These are phyloP conservation scores for Exsudoporus floridanus DNA, from an alignment of 1,284 basidiomycete species.

Conservation along the genomic window DNA sequence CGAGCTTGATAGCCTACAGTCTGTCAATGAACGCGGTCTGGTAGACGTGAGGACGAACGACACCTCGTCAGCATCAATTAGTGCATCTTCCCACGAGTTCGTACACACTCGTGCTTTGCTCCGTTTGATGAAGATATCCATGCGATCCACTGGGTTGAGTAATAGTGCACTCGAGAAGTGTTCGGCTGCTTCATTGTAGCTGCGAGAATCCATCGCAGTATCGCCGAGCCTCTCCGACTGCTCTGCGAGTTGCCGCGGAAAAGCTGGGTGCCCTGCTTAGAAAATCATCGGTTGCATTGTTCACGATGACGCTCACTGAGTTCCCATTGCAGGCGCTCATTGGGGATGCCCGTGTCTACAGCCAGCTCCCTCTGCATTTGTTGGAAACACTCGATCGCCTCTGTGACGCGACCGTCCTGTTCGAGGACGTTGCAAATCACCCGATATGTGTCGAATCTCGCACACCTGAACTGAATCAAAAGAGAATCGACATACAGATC, in stretches of 20 bases:
- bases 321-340: background rate
- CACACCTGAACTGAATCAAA: slow-evolving; percentile 2
- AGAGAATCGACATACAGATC: background rate
- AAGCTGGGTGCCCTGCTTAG: background rate
- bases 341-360: background rate
- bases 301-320: background rate
- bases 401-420: background rate
- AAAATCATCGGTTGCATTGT: no score
- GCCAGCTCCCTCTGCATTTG: background rate
- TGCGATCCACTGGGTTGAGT: background rate
- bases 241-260: background rate
- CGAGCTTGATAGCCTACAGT: background rate
- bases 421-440: slow-evolving; percentile 9
- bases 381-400: background rate
- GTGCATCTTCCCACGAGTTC: background rate
- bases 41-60: no score
- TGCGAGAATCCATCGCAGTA: background rate
- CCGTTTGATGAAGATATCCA: background rate
- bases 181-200: background rate
- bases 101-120: background rate
- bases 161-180: background rate
- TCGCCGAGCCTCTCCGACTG: background rate
- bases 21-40: no score
- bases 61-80: background rate
- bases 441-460: background rate